These are phyloP conservation scores for Tolypocladium cylindrosporum DNA, from an alignment of 2,329 filamentous ascomycete genomes.

Conservation along the genomic window DNA sequence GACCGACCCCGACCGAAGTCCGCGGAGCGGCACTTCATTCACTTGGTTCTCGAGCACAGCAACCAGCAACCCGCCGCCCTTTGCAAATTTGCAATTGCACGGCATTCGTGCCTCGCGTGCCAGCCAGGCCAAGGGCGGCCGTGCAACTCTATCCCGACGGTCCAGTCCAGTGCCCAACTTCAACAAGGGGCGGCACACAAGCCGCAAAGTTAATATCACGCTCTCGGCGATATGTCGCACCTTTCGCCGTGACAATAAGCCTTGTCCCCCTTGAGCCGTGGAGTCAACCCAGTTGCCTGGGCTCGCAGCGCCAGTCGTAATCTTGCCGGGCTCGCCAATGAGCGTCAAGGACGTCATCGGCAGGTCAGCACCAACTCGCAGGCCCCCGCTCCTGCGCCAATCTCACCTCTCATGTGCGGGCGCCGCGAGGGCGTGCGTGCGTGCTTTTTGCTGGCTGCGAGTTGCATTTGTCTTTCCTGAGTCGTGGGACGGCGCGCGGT, in stretches of 20 bases:
- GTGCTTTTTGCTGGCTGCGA: neutral
- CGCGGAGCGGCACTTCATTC: neutral
- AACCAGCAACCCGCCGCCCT: neutral
- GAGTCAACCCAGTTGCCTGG: no score
- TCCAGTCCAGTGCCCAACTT: neutral
- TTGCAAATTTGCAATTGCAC: no score
- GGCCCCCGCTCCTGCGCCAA: neutral
- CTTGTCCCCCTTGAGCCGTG: no score
- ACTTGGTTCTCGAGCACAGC: neutral
- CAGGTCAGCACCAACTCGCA: neutral
- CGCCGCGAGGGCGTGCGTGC: neutral
- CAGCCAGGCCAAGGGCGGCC: no score
- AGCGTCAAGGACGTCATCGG: neutral
- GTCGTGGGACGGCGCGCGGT: neutral
- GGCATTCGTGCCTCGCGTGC: no score
- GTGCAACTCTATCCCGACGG: no score
- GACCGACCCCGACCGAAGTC: conserved; percentile 13
- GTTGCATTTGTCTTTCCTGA: neutral
- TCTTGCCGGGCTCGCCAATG: neutral
- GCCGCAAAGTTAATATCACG: neutral
- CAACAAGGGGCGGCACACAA: neutral
- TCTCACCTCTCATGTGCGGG: neutral
- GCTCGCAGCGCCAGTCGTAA: neutral
- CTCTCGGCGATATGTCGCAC: neutral
- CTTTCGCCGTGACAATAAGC: neutral